A percentile compares a stretch with the other conserved stretches of the same genome.
These are phyloP conservation scores for Uronychia binucleata DNA, from an alignment of 73 alveolate species.

Conservation along the genomic window DNA sequence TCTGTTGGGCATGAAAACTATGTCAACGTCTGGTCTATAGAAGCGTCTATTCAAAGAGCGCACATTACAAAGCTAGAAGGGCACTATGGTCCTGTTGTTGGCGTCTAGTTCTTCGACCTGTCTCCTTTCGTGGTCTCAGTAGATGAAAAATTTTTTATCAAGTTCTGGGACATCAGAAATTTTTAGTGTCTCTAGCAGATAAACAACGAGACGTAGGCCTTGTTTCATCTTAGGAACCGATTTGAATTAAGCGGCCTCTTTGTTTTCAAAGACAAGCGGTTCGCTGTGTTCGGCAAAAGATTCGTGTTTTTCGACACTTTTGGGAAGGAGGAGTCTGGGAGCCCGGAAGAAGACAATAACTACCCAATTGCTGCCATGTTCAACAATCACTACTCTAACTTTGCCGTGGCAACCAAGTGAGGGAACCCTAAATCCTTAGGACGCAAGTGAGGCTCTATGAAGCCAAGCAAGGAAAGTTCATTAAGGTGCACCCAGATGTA, in stretches of 20 bases:
- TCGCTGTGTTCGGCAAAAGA: constrained; percentile 35
- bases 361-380: constrained; percentile 83
- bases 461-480: constrained; percentile 85
- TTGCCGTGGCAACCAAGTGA: constrained; percentile 75
- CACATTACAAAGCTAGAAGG: constrained; percentile 91
- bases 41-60: constrained; percentile 84
- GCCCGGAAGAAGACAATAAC: not conserved
- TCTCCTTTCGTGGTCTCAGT: constrained; percentile 88
- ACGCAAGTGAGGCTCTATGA: constrained; percentile 86
- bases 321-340: not conserved
- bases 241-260: constrained; percentile 3
- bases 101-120: constrained; percentile 81
- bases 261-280: constrained; percentile 1
- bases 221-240: constrained; percentile 1
- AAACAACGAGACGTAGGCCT: not conserved
- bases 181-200: constrained; percentile 20
- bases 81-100: constrained; percentile 90
- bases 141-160: constrained; percentile 90
- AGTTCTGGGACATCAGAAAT: constrained; percentile 92
- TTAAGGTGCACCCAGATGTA: constrained; percentile 81
- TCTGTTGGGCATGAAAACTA: constrained; percentile 88
- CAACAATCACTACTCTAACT: constrained; percentile 79
- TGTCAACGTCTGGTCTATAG: constrained; percentile 91
- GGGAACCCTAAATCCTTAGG: constrained; percentile 57
- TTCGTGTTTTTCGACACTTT: constrained; percentile 36